These are phyloP conservation scores for Saccharomycopsis synnaedendra DNA, from an alignment of 805 yeast genomes.

Conservation along the genomic window DNA sequence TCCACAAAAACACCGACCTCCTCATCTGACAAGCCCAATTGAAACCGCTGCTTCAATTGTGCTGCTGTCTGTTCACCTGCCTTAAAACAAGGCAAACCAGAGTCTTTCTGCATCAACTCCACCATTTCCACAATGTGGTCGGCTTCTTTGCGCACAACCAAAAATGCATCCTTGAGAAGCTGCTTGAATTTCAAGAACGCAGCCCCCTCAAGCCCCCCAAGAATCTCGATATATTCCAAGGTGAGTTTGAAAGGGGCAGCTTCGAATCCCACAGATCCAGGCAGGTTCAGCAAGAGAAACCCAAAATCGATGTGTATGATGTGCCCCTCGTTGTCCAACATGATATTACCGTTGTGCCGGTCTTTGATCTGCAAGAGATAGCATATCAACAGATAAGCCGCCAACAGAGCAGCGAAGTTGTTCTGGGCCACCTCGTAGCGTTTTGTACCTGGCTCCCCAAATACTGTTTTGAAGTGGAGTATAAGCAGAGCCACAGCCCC, in stretches of 20 bases:
- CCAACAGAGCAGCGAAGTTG: constrained; percentile 76
- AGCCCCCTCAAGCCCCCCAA: constrained; percentile 68
- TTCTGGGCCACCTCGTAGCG: constrained; percentile 68
- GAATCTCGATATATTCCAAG: constrained; percentile 72
- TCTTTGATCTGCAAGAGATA: constrained; percentile 89
- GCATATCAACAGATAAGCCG: constrained; percentile 85
- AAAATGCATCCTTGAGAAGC: constrained; percentile 63
- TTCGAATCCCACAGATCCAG: constrained; percentile 95
- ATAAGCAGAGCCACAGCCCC: constrained; percentile 60
- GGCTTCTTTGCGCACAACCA: constrained; percentile 57
- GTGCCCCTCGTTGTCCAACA: constrained; percentile 94
- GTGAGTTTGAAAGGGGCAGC: constrained; percentile 96
- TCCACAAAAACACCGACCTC: constrained; percentile 77
- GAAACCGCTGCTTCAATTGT: constrained; percentile 71
- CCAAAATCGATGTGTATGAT: constrained; percentile 95
- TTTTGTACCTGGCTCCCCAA: constrained; percentile 48
- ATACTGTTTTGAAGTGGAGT: constrained; percentile 70
- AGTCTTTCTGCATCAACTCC: constrained; percentile 88
- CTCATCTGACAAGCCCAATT: constrained; percentile 57
- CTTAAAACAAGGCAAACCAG: constrained; percentile 81
- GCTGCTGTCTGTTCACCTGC: constrained; percentile 78
- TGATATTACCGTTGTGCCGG: constrained; percentile 94
- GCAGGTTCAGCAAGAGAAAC: constrained; percentile 82
- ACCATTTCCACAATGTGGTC: constrained; percentile 74
- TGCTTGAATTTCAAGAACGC: constrained; percentile 48